phyloP scores from a whole-genome alignment of 2,329 filamentous ascomycete genomes.

The Chaetomium strumarium region DNA sequence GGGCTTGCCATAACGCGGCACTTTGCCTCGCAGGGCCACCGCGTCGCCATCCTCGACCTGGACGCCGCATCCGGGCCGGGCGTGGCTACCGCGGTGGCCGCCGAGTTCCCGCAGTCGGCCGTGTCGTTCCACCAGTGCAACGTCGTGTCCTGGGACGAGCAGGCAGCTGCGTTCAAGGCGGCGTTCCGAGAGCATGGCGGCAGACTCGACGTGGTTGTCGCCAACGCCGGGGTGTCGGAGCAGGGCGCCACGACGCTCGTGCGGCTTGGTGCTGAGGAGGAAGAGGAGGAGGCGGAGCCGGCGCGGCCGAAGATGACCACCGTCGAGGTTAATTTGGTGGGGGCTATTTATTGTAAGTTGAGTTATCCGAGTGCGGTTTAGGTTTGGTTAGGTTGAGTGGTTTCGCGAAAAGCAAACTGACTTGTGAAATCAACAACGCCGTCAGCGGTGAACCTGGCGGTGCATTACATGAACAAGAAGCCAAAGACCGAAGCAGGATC shows the following conservation, averaged over 20 bases:
- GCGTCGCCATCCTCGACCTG: conserved; percentile 22
- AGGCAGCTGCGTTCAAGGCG: conserved; percentile 27
- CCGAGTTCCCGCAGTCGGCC: conserved; percentile 24
- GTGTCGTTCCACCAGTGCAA: conserved; percentile 33
- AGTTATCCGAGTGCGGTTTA: no score
- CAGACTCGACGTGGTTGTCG: conserved; percentile 41
- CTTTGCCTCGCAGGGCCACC: conserved; percentile 18
- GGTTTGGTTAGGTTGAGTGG: neutral
- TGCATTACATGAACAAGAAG: conserved; percentile 46
- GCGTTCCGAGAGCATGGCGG: conserved; percentile 23
- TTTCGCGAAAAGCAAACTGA: neutral
- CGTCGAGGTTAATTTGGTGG: conserved; percentile 35
- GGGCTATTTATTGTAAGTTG: conserved; percentile 39
- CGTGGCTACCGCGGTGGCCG: conserved; percentile 23
- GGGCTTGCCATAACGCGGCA: conserved; percentile 20
- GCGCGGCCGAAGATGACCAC: conserved; percentile 27
- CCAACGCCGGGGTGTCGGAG: conserved; percentile 45
- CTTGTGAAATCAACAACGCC: neutral
- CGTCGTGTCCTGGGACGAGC: conserved; percentile 33
- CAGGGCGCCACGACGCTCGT: conserved; percentile 30
- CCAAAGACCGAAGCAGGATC: conserved; percentile 22
- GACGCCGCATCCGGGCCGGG: conserved; percentile 6
- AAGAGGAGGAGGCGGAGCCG: conserved; percentile 27
- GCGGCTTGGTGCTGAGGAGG: conserved; percentile 28
- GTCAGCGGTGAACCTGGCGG: conserved; percentile 43